Base-by-base conservation (phyloP, 805 yeast genomes). In the Wickerhamiella nectarea region DNA sequence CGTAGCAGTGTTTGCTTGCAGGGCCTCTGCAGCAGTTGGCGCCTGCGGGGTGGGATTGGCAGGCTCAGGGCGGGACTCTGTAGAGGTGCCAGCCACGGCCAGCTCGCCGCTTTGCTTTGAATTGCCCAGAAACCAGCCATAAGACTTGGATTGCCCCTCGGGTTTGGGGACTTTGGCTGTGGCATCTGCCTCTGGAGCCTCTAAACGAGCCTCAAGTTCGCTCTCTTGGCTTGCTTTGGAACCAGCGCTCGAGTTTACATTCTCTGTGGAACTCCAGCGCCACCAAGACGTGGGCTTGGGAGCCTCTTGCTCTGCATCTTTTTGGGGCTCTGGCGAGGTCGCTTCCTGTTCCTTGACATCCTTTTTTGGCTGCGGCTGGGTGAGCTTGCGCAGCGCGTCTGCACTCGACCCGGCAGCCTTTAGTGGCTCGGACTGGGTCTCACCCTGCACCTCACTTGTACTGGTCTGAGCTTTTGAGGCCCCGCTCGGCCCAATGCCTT, bases 81-180 rank as follows among this genome's bases (percentile, higher is more conserved):
- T 52, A 6, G 46, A 47, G 0, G 63, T 58, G 18, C 63, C 63
- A 4, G 53, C 45, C 7, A 61, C 51, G 1, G 65, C 65, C 10
- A 61, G 49, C 36, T 48, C 45, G 18, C 53, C 55, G 3, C 33
- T 25, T 33, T 28, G 29, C 2, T 14, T 11, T 34, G 58, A 56
- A 1, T 56, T 50, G 1, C 41, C 47, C 64, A 28, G 15, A n/a
- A 28, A 28, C 31, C 31, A 28, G 6, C 14, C 31, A 15, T 28
- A 28, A 4, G 31, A 28, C n/a, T 28, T 28, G 24, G 24, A 8
- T 8, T 21, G 24, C 24, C 8, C 24, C n/a, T n/a, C n/a, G n/a
- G n/a, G n/a, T n/a, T n/a, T n/a, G n/a, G n/a, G 24, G 24, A 21
- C 24, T 21, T 21, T n/a, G 28, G 28, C 9, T 4, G 28, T 25